Evolutionary conservation across 371 early-diverging fungal species (phyloP).

Genomic region (Haplosporangium sp.): DNA sequence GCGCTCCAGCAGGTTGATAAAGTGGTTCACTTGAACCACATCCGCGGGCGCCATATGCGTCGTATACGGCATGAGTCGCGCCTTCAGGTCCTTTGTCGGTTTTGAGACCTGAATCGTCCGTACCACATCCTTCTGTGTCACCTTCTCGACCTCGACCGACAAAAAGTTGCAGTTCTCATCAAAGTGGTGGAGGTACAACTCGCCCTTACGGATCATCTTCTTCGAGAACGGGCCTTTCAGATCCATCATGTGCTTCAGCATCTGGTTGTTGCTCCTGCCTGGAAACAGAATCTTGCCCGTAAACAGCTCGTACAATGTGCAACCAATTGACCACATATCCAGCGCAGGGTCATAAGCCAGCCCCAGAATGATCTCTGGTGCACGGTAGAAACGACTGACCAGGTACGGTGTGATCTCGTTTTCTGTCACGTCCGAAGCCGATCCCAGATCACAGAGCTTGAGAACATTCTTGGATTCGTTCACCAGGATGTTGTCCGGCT

Average conservation of each 20-base stretch:
- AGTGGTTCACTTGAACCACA: constrained; percentile 56
- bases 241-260: constrained; percentile 95
- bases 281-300: constrained; percentile 96
- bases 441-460: constrained; percentile 95
- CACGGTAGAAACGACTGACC: constrained; percentile 97
- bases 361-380: constrained; percentile 99
- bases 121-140: constrained; percentile 79
- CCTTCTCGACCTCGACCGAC: constrained; percentile 74
- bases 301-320: constrained; percentile 96
- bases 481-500: constrained; percentile 97
- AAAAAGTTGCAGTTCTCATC: constrained; percentile 80
- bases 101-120: constrained; percentile 72
- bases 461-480: constrained; percentile 82
- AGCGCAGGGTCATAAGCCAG: constrained; percentile 86
- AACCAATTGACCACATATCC: constrained; percentile 99
- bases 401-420: constrained; percentile 95
- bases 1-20: constrained; percentile 88
- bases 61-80: constrained; percentile 70
- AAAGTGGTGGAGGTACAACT: constrained; percentile 86
- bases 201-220: constrained; percentile 84
- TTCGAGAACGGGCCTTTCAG: constrained; percentile 89
- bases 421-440: constrained; percentile 87
- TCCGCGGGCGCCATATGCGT: constrained; percentile 58
- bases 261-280: constrained; percentile 95
- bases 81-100: constrained; percentile 76